phyloP scores from a whole-genome alignment of 2,329 filamentous ascomycete genomes.

The Dactylellina parvicollis region DNA sequence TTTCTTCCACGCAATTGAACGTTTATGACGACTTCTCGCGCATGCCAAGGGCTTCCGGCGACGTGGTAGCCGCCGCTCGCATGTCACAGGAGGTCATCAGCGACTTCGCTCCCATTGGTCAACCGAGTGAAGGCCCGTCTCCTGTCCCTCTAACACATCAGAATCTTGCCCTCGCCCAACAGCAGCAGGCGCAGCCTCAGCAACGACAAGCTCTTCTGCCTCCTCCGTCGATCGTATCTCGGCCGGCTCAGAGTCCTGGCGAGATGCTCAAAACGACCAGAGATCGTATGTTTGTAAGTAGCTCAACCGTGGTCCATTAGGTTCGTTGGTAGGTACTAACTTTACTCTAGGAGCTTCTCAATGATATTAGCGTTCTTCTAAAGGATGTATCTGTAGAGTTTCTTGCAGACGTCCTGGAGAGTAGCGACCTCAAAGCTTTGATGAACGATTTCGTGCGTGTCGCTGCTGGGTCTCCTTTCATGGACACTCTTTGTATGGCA shows the following conservation, averaged over 20 bases:
- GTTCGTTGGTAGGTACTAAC: neutral
- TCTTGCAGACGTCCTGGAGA: slow-evolving; percentile 44
- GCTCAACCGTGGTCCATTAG: neutral
- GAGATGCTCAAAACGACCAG: slow-evolving; percentile 50
- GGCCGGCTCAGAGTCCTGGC: slow-evolving; percentile 61
- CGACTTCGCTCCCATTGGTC: slow-evolving; percentile 68
- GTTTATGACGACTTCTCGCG: slow-evolving; percentile 97
- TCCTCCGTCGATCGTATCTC: slow-evolving; percentile 60
- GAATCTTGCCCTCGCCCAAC: slow-evolving; percentile 70
- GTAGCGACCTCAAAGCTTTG: slow-evolving; percentile 39
- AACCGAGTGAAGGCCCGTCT: slow-evolving; percentile 43
- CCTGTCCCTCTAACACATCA: slow-evolving; percentile 63
- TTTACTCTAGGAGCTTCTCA: slow-evolving; percentile 30
- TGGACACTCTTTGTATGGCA: slow-evolving; percentile 68
- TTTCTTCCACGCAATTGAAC: slow-evolving; percentile 91
- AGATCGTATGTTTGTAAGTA: slow-evolving; percentile 51
- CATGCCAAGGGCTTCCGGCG: slow-evolving; percentile 72
- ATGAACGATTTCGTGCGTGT: slow-evolving; percentile 51
- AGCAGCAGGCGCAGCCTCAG: slow-evolving; percentile 66
- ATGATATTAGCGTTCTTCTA: slow-evolving; percentile 25
- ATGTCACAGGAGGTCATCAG: slow-evolving; percentile 70
- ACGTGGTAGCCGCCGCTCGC: slow-evolving; percentile 60
- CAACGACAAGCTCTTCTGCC: slow-evolving; percentile 62
- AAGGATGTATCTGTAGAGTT: slow-evolving; percentile 39
- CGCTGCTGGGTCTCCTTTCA: slow-evolving; percentile 63